These are phyloP conservation scores for Trypanosoma avium DNA, from an alignment of 208 protist genomes.

Conservation along the genomic window DNA sequence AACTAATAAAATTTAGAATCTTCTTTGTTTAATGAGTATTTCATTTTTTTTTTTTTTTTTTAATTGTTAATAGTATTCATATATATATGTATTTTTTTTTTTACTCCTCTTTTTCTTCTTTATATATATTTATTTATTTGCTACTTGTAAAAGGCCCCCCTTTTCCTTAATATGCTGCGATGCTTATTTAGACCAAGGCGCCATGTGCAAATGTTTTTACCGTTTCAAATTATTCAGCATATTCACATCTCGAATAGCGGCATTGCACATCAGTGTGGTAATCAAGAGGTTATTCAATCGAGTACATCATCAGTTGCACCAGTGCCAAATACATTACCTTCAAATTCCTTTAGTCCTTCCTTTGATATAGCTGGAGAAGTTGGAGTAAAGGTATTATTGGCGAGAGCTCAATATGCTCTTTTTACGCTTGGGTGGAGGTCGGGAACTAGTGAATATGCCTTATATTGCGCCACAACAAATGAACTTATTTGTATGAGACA, in stretches of 20 bases:
- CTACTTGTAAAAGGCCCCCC: too few relatives aligned
- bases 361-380: slow-evolving; percentile 26
- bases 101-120: too few relatives aligned
- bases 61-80: too few relatives aligned
- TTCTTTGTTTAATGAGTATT: neutral
- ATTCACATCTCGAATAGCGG: neutral
- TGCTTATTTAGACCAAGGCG: slow-evolving; percentile 22
- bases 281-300: slow-evolving; percentile 83
- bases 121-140: too few relatives aligned
- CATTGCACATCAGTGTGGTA: slow-evolving; percentile 15
- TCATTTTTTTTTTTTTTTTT: neutral
- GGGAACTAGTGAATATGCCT: slow-evolving; percentile 35
- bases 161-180: slow-evolving; percentile 24
- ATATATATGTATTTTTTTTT: too few relatives aligned
- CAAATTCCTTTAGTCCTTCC: slow-evolving; percentile 49
- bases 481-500: slow-evolving; percentile 54
- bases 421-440: slow-evolving; percentile 67
- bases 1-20: too few relatives aligned
- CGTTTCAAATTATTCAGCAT: slow-evolving; percentile 10
- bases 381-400: slow-evolving; percentile 64
- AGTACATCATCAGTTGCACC: slow-evolving; percentile 88
- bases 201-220: slow-evolving; percentile 24
- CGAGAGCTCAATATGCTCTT: slow-evolving; percentile 81
- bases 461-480: slow-evolving; percentile 84
- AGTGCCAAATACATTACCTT: slow-evolving; percentile 43